Evolutionary conservation across 129 eudicot genomes (phyloP).

Genomic region (Centella asiatica): DNA sequence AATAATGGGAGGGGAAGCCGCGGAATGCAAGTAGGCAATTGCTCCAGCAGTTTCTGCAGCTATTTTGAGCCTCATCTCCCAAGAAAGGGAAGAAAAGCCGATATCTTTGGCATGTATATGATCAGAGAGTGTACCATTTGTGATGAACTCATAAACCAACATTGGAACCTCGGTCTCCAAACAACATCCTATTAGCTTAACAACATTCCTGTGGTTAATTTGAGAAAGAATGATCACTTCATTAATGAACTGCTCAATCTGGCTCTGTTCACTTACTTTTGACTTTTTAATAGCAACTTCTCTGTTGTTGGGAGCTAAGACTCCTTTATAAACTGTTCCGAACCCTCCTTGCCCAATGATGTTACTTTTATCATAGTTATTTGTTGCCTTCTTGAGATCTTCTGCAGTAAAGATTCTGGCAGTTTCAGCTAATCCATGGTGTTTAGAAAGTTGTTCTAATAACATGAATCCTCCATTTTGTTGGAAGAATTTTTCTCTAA

Average conservation of each 20-base stretch:
- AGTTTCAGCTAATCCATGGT: not conserved
- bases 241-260: not conserved
- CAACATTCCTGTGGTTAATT: conserved; percentile 1
- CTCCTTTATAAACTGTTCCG: conserved; percentile 2
- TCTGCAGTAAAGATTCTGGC: not conserved
- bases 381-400: not conserved
- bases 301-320: not conserved
- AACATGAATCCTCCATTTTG: conserved; percentile 1
- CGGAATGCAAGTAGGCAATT: conserved; percentile 8
- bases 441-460: not conserved
- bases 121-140: not conserved
- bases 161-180: not conserved
- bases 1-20: not conserved
- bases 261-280: not conserved
- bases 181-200: conserved; percentile 2
- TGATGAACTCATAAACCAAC: not conserved
- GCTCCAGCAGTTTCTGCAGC: conserved; percentile 5
- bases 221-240: not conserved
- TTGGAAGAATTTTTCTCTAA: not conserved
- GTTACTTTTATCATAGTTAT: not conserved
- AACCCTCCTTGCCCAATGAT: not conserved
- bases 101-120: not conserved
- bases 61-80: not conserved
- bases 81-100: not conserved
- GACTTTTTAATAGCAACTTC: not conserved